Evolutionary conservation across 2,329 filamentous ascomycete genomes (phyloP), one percentile per base, ranked within the genome.

Genomic region (Tolypocladium inflatum): DNA sequence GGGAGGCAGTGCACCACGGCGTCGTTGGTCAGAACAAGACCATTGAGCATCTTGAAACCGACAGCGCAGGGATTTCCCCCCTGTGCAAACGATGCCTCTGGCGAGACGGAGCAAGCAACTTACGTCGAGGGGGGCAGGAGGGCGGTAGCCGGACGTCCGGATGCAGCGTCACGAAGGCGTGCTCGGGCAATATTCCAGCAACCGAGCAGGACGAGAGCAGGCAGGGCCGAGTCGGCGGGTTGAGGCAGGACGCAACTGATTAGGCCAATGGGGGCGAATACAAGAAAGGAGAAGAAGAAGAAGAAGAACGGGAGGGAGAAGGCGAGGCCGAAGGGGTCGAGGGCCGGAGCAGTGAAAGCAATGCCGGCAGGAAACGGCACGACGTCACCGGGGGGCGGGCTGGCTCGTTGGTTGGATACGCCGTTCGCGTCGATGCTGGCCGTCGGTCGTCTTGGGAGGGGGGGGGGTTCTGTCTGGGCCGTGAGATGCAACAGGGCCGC

Each of bases 171-270:
- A 62, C 57, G 43, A 51, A 59, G 55, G 59, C 55, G 58, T 58
- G 64, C 68, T 68, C 65, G 66, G 68, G 71, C 71, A 71, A 71
- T 73, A 71, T 73, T 73, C 70, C 71, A 73, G 71, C 71, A 73
- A 72, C 69, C 66, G 63, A 69, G 63, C 64, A 63, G 54, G 42
- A 56, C 26, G 45, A 19, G 11, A 19, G 15, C 30, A 37, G 48
- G 30, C 48, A 37, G 30, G 26, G 13, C 26, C 30, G 41, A 21
- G 19, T 11, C 19, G 42, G n/a, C 41, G 9, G 45, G 13, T 10
- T 33, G 42, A 45, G 21, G 45, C 45, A 30, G 30, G 45, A 30
- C 45, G 45, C 23, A 19, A 39, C 38, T 8, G 38, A 17, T 7
- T 17, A 19, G 38, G 38, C 13, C 23, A 23, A 8, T 17, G 26